Evolutionary conservation across 768 basidiomycete genomes (phyloP), one percentile per base, ranked within the genome.

Genomic region (Collybia sp.): DNA sequence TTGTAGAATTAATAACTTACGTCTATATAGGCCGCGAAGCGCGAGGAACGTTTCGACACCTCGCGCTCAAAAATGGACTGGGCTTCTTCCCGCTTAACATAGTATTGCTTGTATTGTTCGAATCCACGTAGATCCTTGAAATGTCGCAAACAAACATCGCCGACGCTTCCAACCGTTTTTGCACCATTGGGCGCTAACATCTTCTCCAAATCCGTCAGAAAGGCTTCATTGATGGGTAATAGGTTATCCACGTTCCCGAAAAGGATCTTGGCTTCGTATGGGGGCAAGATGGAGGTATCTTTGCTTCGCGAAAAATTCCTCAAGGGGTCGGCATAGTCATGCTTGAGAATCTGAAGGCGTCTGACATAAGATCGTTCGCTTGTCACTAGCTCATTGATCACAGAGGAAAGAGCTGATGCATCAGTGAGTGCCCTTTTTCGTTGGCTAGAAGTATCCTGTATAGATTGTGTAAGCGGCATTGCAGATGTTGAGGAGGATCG

Each of bases 231-330:
- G n/a, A 91, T 88, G 1, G 84, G 84, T 2, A 97, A 64, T 16
- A 99, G 75, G 43, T 80, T 83, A 63, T 97, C 94, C 42, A 97
- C 77, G 65, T 99, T 98, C 45, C 90, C 91, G 55, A 99, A 98
- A 17, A 99, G 75, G 1, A 82, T 89, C 53, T 89, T 93, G 30
- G 94, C 94, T 61, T 97, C 89, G 61, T 95, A 97, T 16, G 81
- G 66, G 1, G 88, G 85, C 38, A 99, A 77, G 55, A 99, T 90
- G 31, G 88, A 82, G 0, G 89, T 93, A 48, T 86, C 84, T 59
- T 89, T 88, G 62, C 76, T 83, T 45, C 80, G 77, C 16, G 95
- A 82, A 61, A 94, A 99, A 37, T 77, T 77, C 32, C 93, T 82
- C 19, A 99, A 71, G 8, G 93, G 96, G 60, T 92, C 86, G 30